phyloP scores from a whole-genome alignment of 805 yeast species.

The Yarrowia phangngaensis region DNA sequence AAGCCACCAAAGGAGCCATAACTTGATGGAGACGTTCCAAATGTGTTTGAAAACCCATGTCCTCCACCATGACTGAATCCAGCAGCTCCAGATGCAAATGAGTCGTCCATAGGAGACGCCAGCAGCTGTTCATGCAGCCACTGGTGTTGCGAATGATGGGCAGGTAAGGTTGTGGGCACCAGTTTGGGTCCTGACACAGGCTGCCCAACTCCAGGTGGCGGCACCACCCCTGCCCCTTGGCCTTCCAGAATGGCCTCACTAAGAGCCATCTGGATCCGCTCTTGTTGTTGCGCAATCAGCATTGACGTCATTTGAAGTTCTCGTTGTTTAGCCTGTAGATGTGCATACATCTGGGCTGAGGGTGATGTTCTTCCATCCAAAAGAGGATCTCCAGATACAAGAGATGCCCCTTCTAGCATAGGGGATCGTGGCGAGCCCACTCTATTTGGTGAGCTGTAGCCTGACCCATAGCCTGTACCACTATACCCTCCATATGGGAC shows the following conservation, averaged over 20 bases:
- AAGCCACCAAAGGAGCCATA: no score
- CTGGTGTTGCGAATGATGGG: constrained; percentile 29
- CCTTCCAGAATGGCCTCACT: constrained; percentile 25
- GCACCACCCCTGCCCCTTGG: constrained; percentile 32
- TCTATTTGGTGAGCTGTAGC: constrained; percentile 14
- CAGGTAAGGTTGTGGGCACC: constrained; percentile 22
- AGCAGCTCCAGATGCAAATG: not conserved
- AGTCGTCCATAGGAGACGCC: constrained; percentile 20
- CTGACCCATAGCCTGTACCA: constrained; percentile 20
- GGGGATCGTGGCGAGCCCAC: constrained; percentile 26
- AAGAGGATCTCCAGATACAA: not conserved
- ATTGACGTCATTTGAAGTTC: constrained; percentile 38
- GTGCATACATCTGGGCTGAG: constrained; percentile 35
- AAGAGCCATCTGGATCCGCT: constrained; percentile 34
- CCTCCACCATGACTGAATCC: not conserved
- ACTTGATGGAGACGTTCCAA: not conserved
- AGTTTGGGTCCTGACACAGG: not conserved
- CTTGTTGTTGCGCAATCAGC: constrained; percentile 39
- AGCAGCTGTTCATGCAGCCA: constrained; percentile 30
- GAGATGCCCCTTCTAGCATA: constrained; percentile 10
- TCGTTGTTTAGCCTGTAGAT: constrained; percentile 39
- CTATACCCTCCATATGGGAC: constrained; percentile 14
- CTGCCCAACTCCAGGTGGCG: not conserved
- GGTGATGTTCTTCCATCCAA: constrained; percentile 17
- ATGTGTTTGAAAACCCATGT: not conserved